Base-by-base conservation (phyloP, 1,139 yeast species). In the Arxiozyma telluris region DNA sequence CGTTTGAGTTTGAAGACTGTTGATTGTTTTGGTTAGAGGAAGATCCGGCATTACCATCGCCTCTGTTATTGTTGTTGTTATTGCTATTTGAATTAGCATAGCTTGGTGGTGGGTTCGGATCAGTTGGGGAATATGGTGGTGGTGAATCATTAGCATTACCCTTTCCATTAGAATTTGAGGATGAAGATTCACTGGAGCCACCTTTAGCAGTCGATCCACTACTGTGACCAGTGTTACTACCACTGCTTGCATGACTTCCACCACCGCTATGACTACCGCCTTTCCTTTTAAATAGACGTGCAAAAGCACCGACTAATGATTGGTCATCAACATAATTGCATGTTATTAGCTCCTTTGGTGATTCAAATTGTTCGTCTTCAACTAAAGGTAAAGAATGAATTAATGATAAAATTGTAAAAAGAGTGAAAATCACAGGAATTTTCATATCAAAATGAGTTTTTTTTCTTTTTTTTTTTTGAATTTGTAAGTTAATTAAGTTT, bases 101-200 rank as follows among this genome's bases (percentile, higher is more conserved):
- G 18, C 50, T 49, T 44, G 54, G 54, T 21, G 54, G 51, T 27
- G 54, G 49, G 27, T 52, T 52, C 39, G 54, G 51, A 44, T 52
- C 54, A 11, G 49, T 39, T 41, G 47, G 49, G 11, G 57, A 55
- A 18, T 49, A 49, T 9, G 54, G 54, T 20, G 58, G 54, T 6
- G 49, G 52, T 11, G 50, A 5, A 30, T 41, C 50, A 9, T 47
- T 44, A 46, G 44, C 50, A 7, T 54, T 52, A 34, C 45, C 48
- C 12, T 41, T 44, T 11, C 45, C 25, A 41, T 50, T 48, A n/a
- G 53, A 44, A 25, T 52, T 41, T 17, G 39, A 30, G 17, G 50
- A 27, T 2, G 30, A 27, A 27, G 30, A 27, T 2, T 27, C 30
- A 27, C 11, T 27, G 30, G 30, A 27, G 21, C 51, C 51, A 38